Evolutionary conservation across 148 eudicot species (phyloP).

Genomic region (Diospyros kaki): DNA sequence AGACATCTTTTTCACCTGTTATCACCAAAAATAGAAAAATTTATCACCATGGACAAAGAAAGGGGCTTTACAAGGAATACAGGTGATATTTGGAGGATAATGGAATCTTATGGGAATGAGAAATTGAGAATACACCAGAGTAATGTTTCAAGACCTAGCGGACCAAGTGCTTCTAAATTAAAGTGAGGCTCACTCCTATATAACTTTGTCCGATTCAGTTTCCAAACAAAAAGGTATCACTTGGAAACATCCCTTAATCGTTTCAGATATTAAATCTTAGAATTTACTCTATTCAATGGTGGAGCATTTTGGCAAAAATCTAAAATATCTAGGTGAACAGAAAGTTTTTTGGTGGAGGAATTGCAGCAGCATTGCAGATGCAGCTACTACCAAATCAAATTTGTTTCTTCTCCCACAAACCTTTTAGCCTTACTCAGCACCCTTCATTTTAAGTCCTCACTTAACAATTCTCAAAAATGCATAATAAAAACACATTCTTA

Average conservation of each 20-base stretch:
- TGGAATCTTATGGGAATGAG: not conserved
- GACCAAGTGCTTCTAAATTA: not conserved
- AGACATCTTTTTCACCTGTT: slow-evolving; percentile 34
- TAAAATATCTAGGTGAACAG: not conserved
- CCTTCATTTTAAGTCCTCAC: not conserved
- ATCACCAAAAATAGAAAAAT: not conserved
- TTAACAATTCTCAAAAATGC: not conserved
- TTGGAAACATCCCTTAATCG: not conserved
- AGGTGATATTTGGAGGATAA: slow-evolving; percentile 1
- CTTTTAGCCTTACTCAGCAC: not conserved
- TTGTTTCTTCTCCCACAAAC: not conserved
- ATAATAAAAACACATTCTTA: not conserved
- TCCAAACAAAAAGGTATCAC: not conserved
- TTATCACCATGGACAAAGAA: not conserved
- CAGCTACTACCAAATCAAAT: not conserved
- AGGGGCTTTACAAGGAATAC: not conserved
- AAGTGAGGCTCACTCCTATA: not conserved
- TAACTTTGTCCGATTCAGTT: no score
- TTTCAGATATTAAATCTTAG: not conserved
- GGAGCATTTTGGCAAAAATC: not conserved
- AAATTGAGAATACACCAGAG: not conserved
- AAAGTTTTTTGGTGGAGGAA: not conserved
- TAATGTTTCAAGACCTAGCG: not conserved
- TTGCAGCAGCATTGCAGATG: not conserved
- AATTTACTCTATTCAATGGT: not conserved